Base-by-base conservation (phyloP, 2,329 filamentous ascomycete genomes). In the Chaetomium sp. region DNA sequence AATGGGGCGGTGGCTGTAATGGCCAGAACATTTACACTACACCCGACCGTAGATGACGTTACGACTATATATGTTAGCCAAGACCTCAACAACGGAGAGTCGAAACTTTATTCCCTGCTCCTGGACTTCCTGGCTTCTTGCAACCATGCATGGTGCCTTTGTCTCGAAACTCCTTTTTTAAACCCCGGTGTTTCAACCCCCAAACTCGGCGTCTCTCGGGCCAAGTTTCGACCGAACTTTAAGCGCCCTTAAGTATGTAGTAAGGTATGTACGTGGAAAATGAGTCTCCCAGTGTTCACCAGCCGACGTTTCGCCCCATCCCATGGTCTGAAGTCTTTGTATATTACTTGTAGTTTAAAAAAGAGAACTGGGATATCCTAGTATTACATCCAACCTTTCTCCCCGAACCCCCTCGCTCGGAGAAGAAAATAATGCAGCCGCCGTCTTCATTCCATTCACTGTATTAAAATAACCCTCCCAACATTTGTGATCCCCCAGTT, bases 291-390 rank as follows among this genome's bases (percentile, higher is more conserved):
- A 27, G 19, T 27, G 19, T 27, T 27, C 19, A 27, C 19, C 19
- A 27, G 19, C 19, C 19, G 19, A 27, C 19, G 19, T 27, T 38
- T 6, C 40, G 11, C 7, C 11, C 5, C 6, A 7, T 42, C 6
- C 5, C 6, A 7, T 10, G 40, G 11, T 42, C 10, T 8, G 11
- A 12, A 14, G 40, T 8, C 11, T 42, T 8, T 12, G 6, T 12
- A 42, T 52, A 57, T 54, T 57, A 53, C 35, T 53, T 49, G 43
- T 50, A 14, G 19, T 27, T 27, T 27, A 27, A 27, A 27, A 27
- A 27, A 27, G 19, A 27, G 36, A 61, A 56, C 57, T 48, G 61
- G 70, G 69, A 72, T 72, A 73, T 74, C 68, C 66, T 73, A 73
- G 63, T 72, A 67, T 65, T 73, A 72, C 70, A 68, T 42, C 48